A percentile compares a stretch with the other conserved stretches of the same genome.
Conservation (phyloP, 257 asterid species). For the Forsythia viridissima region DNA sequence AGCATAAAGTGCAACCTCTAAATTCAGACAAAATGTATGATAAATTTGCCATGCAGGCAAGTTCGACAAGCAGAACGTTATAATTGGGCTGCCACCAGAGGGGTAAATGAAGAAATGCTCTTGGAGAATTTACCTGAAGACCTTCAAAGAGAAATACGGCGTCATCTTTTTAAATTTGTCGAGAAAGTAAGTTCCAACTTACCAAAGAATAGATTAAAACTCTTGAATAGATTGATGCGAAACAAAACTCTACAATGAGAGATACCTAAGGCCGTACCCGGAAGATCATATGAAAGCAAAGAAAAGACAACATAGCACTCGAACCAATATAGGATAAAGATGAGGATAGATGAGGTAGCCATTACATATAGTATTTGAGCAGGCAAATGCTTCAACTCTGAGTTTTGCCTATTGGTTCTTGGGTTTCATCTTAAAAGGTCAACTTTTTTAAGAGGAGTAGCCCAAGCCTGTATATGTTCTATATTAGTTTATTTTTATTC, state of each 20-base stretch:
- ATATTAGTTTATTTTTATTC: no score
- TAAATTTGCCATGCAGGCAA: constrained; percentile 43
- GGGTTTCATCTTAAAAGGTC: no score
- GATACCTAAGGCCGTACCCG: neutral
- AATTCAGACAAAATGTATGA: neutral
- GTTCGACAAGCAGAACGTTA: constrained; percentile 81
- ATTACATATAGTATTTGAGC: neutral
- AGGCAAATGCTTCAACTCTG: neutral
- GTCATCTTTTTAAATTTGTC: constrained; percentile 82
- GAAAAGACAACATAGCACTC: neutral
- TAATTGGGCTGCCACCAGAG: constrained; percentile 92
- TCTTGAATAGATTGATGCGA: no score
- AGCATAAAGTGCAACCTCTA: neutral
- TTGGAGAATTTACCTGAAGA: constrained; percentile 95
- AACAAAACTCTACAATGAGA: neutral
- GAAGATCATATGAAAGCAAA: neutral
- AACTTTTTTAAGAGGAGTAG: no score
- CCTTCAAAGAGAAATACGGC: constrained; percentile 80
- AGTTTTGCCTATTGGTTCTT: neutral
- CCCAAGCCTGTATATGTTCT: no score
- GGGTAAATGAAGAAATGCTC: constrained; percentile 81
- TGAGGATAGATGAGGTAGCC: neutral
- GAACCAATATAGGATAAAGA: neutral
- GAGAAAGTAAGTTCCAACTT: constrained; percentile 59
- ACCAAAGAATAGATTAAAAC: neutral